Base-by-base conservation (phyloP, 75 land plant species). In the Pinus albicaulis region DNA sequence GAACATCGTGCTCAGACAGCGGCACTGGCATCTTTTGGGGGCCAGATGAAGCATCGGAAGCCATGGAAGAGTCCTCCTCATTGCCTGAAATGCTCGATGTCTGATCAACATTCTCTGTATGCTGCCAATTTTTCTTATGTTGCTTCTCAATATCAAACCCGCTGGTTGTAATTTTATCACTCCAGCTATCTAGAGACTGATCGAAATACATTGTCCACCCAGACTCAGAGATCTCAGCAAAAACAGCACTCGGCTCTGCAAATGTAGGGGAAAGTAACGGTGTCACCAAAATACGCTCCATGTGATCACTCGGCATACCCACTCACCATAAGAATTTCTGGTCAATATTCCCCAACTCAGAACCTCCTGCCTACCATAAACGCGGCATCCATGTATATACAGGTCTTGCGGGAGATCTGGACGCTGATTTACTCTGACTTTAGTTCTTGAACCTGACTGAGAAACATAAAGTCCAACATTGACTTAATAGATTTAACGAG, bases 151-250 rank as follows among this genome's bases (percentile, higher is more conserved):
- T 28, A 63, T 28, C 36, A 63, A 63, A 63, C 34, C 28, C 4
- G 31, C 19, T 13, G 19, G 36, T 63, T 14, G 5, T 16, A 14
- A 1, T 28, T 26, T 63, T 25, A 4, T 14, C 28, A 15, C 26
- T 14, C 16, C 53, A 48, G 53, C 53, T 48, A 48, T 48, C 11
- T 48, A 48, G 10, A 48, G 66, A 63, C 5, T 63, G 13, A 63
- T 63, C 66, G 7, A 63, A 31, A 28, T 63, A 63, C 66, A 63
- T 28, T 28, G 66, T 63, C 66, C 66, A 63, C 36, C 66, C 66
- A 63, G 66, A 63, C 17, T 63, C 66, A 63, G 66, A 63, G 31
- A 63, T 63, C 15, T 63, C 17, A 24, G 26, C 15, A 28, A 5
- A 63, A 16, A 26, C 31, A 26, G 13, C 26, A 26, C 36, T 25